Base-by-base conservation (phyloP, 345 rosid genomes). In the Ceriops decandra region DNA sequence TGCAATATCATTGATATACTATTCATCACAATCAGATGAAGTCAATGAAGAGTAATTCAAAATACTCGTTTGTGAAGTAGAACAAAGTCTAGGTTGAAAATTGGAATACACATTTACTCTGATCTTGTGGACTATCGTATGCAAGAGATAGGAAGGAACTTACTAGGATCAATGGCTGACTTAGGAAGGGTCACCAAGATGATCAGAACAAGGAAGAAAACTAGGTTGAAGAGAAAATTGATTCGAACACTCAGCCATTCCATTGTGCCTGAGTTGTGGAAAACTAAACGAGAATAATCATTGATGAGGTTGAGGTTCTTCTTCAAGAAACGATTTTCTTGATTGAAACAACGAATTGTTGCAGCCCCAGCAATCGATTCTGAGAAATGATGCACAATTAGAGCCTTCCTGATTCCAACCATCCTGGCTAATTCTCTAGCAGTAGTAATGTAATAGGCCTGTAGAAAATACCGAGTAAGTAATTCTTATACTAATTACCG, bases 401-500 rank as follows among this genome's bases (percentile, higher is more conserved):
- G 95, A 46, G 96, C 88, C 76, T 92, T 91, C 69, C 82, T 80
- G 63, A 80, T 81, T 57, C 92, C 96, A 75, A 88, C 76, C 91
- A 93, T 81, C 82, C 97, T 84, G 21, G 96, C 96, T 28, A 93
- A 80, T 80, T 93, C 97, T 72, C 98, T 84, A 10, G 98, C 96
- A 11, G 92, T 79, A 46, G 90, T 75, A 69, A 87, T 88, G 81
- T 93, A 93, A 74, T 89, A 90, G 52, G 78, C 82, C 98, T 93
- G 89, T 75, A 79, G 32, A 63, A 38, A 60, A 71, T 64, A 22
- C 28, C 10, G 9, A 22, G 2, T 24, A 4, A 24, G 59, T 15
- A 22, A 56, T 21, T 56, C 59, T 8, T 8, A 24, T 21, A 24
- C 49, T 13, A 42, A 1, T 13, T 42, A 15, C 13, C 2, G 17